These are phyloP conservation scores for Botrytis squamosa DNA, from an alignment of 2,329 filamentous ascomycete genomes.

Conservation along the genomic window DNA sequence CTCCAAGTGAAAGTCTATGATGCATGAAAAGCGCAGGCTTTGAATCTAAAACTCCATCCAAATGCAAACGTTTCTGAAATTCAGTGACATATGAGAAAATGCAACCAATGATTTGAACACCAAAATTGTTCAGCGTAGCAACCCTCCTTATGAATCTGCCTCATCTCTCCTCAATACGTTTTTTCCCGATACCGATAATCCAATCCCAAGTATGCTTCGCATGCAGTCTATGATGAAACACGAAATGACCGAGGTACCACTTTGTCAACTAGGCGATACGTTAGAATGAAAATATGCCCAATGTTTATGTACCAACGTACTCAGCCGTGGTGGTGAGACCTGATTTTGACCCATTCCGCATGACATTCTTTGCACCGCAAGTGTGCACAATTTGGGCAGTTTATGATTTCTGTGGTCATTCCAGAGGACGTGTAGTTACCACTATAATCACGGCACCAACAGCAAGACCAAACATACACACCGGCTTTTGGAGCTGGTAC, in stretches of 20 bases:
- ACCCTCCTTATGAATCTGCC: not conserved
- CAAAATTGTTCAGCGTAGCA: not conserved
- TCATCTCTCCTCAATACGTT: not conserved
- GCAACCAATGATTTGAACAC: not conserved
- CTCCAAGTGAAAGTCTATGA: not conserved
- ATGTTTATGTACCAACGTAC: not conserved
- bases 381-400: not conserved
- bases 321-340: not conserved
- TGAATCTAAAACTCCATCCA: not conserved
- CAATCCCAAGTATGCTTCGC: not conserved
- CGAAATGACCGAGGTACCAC: not conserved
- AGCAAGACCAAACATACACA: slow-evolving; percentile 13
- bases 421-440: slow-evolving; percentile 3
- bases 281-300: not conserved
- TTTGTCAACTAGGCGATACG: not conserved
- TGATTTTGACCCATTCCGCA: not conserved
- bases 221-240: not conserved
- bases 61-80: not conserved
- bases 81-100: not conserved
- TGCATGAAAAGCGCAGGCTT: not conserved
- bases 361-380: not conserved
- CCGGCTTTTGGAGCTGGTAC: not conserved
- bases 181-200: not conserved
- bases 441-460: not conserved
- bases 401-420: slow-evolving; percentile 11